These are phyloP conservation scores for Naganishia onofrii DNA, from an alignment of 768 basidiomycete genomes.

Conservation along the genomic window DNA sequence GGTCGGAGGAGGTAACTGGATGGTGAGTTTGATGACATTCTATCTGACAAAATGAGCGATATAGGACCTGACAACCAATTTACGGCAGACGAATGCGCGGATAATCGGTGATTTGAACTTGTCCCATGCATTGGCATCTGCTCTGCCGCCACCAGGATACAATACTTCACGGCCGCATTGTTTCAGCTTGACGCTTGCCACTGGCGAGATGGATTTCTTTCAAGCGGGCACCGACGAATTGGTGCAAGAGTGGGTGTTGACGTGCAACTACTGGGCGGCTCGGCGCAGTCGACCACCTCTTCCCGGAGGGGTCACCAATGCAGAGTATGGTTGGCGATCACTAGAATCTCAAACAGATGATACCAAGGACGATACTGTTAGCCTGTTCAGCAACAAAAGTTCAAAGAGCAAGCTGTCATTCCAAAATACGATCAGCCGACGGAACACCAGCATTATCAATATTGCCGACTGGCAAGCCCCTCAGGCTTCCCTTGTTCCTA, in stretches of 20 bases:
- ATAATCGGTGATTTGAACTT: slow-evolving; percentile 78
- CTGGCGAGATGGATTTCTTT: slow-evolving; percentile 93
- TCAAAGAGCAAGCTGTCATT: slow-evolving; percentile 66
- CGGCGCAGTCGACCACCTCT: slow-evolving; percentile 91
- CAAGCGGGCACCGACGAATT: slow-evolving; percentile 98
- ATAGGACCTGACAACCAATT: background rate
- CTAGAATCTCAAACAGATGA: slow-evolving; percentile 49
- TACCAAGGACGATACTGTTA: slow-evolving; percentile 58
- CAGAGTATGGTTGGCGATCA: slow-evolving; percentile 98
- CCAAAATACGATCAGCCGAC: slow-evolving; percentile 35
- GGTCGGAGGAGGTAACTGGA: slow-evolving; percentile 96
- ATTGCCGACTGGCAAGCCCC: slow-evolving; percentile 96
- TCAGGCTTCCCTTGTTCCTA: slow-evolving; percentile 74
- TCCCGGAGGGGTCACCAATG: slow-evolving; percentile 93
- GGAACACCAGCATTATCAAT: slow-evolving; percentile 60
- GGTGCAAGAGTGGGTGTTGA: slow-evolving; percentile 97
- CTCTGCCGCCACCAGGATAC: slow-evolving; percentile 87
- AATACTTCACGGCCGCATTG: slow-evolving; percentile 85
- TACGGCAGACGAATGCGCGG: slow-evolving; percentile 73
- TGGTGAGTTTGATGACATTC: slow-evolving; percentile 62
- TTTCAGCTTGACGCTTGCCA: slow-evolving; percentile 85
- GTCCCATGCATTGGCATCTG: slow-evolving; percentile 80
- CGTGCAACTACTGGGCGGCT: slow-evolving; percentile 99
- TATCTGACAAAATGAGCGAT: background rate
- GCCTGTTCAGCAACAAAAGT: slow-evolving; percentile 71